Conservation (phyloP, 148 eudicot genomes). For the Chenopodium suecicum region DNA sequence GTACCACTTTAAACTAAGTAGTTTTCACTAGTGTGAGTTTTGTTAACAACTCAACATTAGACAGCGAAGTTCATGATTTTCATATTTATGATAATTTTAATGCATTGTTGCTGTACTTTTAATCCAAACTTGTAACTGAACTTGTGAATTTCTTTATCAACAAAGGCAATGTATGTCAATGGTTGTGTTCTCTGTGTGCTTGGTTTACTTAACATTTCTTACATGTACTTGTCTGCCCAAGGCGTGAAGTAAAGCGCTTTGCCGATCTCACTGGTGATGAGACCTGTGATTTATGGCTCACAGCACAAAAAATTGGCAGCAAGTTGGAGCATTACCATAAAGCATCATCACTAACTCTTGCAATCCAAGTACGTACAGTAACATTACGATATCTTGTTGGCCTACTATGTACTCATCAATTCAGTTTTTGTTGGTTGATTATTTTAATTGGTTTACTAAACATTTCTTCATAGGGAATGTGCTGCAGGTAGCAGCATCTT, state of each 20-base stretch:
- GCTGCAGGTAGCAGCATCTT: not conserved
- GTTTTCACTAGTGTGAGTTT: not conserved
- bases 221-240: conserved; percentile 97
- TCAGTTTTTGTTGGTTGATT: not conserved
- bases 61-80: not conserved
- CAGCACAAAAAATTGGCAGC: conserved; percentile 76
- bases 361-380: conserved; percentile 67
- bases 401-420: no score
- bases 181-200: conserved; percentile 1
- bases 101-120: not conserved
- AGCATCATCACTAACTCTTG: conserved; percentile 81
- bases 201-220: conserved; percentile 57
- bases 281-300: conserved; percentile 76
- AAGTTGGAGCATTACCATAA: conserved; percentile 72
- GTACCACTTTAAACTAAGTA: not conserved
- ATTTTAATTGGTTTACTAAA: no score
- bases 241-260: conserved; percentile 91
- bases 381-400: not conserved
- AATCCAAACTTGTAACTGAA: not conserved
- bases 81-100: not conserved
- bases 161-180: not conserved
- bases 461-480: not conserved
- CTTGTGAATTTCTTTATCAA: not conserved
- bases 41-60: not conserved
- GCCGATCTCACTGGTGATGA: conserved; percentile 79